Conservation (phyloP, 495 filamentous ascomycete genomes). For the Jackrogersella multiformis region DNA sequence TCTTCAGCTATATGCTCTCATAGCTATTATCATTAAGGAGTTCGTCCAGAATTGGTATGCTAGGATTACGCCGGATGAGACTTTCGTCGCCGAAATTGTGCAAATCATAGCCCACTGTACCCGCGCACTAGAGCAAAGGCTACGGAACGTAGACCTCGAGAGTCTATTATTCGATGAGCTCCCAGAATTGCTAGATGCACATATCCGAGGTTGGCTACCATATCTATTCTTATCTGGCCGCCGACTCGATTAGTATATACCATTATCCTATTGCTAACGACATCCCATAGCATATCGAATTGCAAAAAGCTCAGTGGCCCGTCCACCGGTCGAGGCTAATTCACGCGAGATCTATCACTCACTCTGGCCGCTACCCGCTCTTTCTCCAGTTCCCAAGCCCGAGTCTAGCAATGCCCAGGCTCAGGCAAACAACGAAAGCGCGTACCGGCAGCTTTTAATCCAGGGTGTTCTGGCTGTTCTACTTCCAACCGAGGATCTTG, state of each 20-base stretch:
- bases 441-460: conserved; percentile 83
- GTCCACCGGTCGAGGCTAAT: conserved; percentile 65
- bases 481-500: conserved; percentile 89
- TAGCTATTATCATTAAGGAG: conserved; percentile 87
- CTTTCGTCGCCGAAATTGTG: conserved; percentile 85
- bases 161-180: conserved; percentile 88
- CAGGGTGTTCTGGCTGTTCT: conserved; percentile 80
- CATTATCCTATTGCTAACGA: conserved; percentile 21
- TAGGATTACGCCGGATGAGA: conserved; percentile 88
- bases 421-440: conserved; percentile 78
- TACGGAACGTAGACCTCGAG: conserved; percentile 83
- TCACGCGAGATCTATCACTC: conserved; percentile 81
- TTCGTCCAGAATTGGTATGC: conserved; percentile 92
- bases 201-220: conserved; percentile 74
- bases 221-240: conserved; percentile 5
- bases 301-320: conserved; percentile 60
- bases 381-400: conserved; percentile 76
- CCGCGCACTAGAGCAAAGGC: conserved; percentile 81
- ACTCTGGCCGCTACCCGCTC: conserved; percentile 78
- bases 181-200: conserved; percentile 80
- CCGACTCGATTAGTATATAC: conserved; percentile 1
- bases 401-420: conserved; percentile 60
- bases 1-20: conserved; percentile 87
- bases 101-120: conserved; percentile 91
- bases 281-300: conserved; percentile 61